phyloP scores from a whole-genome alignment of 768 basidiomycete genomes.

The Mycena chlorophos region DNA sequence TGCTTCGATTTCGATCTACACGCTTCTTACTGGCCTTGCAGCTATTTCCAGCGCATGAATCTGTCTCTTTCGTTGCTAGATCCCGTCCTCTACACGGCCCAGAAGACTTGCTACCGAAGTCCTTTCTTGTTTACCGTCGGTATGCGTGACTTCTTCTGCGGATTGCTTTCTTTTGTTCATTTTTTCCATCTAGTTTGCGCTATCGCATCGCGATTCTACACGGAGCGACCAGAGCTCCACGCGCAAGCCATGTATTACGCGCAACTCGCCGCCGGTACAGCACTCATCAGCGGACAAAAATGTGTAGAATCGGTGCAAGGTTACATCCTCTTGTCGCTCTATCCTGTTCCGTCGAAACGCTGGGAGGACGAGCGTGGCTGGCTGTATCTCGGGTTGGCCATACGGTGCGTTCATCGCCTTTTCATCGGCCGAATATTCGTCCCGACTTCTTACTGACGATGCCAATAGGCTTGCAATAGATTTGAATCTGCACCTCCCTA shows the following conservation, averaged over 20 bases:
- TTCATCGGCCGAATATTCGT: neutral
- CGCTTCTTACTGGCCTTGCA: conserved; percentile 29
- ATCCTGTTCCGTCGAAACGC: conserved; percentile 69
- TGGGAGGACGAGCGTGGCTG: conserved; percentile 93
- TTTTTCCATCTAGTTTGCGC: conserved; percentile 65
- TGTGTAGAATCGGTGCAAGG: conserved; percentile 84
- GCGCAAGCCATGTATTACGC: conserved; percentile 71
- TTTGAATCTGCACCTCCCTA: conserved; percentile 81
- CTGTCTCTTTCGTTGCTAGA: conserved; percentile 78
- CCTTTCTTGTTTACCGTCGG: conserved; percentile 92
- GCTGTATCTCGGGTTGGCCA: conserved; percentile 87
- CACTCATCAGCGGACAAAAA: conserved; percentile 74
- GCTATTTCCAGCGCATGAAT: conserved; percentile 80
- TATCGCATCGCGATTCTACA: conserved; percentile 80
- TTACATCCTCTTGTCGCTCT: conserved; percentile 77
- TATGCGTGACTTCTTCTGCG: conserved; percentile 41
- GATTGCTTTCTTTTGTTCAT: neutral
- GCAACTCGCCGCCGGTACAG: conserved; percentile 73
- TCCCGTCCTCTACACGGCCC: conserved; percentile 80
- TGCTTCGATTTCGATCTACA: neutral
- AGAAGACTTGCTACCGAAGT: conserved; percentile 75
- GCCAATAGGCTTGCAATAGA: conserved; percentile 76
- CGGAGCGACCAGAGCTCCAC: conserved; percentile 70
- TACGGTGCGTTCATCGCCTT: conserved; percentile 61
- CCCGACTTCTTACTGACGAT: conserved; percentile 12